A percentile compares a stretch with the other conserved stretches of the same genome.
Conservation (phyloP, 352 stramenopile genomes). For the Detonula confervacea region DNA sequence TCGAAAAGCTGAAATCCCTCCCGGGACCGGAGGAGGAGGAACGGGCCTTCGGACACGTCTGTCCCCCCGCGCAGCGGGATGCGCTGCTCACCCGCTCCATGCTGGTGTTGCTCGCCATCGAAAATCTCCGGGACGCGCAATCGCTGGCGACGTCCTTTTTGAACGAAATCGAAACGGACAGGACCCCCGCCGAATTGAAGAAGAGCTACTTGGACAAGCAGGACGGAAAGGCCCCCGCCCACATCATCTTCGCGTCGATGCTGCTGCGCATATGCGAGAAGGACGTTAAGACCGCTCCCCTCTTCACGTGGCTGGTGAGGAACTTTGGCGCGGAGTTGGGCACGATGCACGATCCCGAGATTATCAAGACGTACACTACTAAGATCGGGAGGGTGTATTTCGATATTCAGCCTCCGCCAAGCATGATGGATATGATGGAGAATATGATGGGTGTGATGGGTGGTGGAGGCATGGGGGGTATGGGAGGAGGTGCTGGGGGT, state of each 20-base stretch:
- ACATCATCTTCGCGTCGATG: slow-evolving; percentile 78
- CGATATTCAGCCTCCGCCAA: slow-evolving; percentile 83
- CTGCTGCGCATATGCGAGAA: slow-evolving; percentile 80
- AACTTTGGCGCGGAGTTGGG: slow-evolving; percentile 79
- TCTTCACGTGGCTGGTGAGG: slow-evolving; percentile 77
- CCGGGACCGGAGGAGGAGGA: slow-evolving; percentile 64
- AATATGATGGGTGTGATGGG: slow-evolving; percentile 85
- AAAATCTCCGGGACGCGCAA: slow-evolving; percentile 79
- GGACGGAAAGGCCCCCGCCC: slow-evolving; percentile 72
- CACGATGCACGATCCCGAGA: slow-evolving; percentile 68
- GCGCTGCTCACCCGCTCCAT: slow-evolving; percentile 73
- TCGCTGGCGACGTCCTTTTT: slow-evolving; percentile 59
- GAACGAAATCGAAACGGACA: slow-evolving; percentile 59
- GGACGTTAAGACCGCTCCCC: slow-evolving; percentile 74
- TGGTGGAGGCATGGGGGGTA: slow-evolving; percentile 46
- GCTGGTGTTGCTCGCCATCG: slow-evolving; percentile 67
- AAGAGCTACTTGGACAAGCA: slow-evolving; percentile 79
- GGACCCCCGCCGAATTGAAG: slow-evolving; percentile 44
- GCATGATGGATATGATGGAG: slow-evolving; percentile 84
- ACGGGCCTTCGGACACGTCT: slow-evolving; percentile 63
- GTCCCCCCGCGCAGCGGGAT: slow-evolving; percentile 70
- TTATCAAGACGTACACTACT: slow-evolving; percentile 73
- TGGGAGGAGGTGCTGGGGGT: slow-evolving; percentile 50
- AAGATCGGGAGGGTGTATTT: slow-evolving; percentile 86
- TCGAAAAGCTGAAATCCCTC: slow-evolving; percentile 68